Percentiles rank a stretch among this genome's conserved stretches.
These are phyloP conservation scores for Arabis hirsuta DNA, from an alignment of 345 rosid species.

Conservation along the genomic window DNA sequence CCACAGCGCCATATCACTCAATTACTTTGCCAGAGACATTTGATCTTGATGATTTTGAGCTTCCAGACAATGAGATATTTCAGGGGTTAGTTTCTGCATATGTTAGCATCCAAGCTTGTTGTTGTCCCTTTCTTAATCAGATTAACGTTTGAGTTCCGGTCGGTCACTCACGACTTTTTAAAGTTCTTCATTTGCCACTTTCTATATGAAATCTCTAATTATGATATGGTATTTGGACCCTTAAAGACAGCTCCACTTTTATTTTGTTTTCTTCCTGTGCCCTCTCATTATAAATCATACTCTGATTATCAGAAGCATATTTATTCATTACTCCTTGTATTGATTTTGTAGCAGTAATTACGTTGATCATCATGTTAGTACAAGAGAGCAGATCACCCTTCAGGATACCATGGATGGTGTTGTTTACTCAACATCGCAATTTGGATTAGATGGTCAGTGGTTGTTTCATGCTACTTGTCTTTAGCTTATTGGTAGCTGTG, in stretches of 20 bases:
- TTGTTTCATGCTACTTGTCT: slow-evolving; percentile 29
- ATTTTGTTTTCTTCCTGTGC: neutral
- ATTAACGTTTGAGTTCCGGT: too few species aligned
- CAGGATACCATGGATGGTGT: slow-evolving; percentile 99
- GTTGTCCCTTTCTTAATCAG: neutral
- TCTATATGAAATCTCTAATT: neutral
- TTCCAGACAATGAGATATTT: slow-evolving; percentile 90
- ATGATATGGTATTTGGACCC: slow-evolving; percentile 6
- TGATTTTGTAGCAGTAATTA: slow-evolving; percentile 67
- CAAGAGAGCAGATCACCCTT: slow-evolving; percentile 97
- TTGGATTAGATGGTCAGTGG: slow-evolving; percentile 94
- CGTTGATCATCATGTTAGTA: slow-evolving; percentile 94
- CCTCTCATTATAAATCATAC: neutral
- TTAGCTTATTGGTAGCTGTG: slow-evolving; percentile 25
- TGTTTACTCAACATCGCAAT: slow-evolving; percentile 86
- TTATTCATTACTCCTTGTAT: slow-evolving; percentile 26
- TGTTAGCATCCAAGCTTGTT: neutral
- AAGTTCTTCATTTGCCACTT: too few species aligned
- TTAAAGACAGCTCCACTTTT: neutral
- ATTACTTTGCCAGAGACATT: slow-evolving; percentile 99
- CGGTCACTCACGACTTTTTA: too few species aligned
- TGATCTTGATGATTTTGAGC: slow-evolving; percentile 99
- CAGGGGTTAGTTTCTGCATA: slow-evolving; percentile 75
- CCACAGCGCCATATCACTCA: slow-evolving; percentile 97
- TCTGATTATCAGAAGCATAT: slow-evolving; percentile 2